Evolutionary conservation across 208 protist species (phyloP).

Genomic region (Trypanosoma boissoni): DNA sequence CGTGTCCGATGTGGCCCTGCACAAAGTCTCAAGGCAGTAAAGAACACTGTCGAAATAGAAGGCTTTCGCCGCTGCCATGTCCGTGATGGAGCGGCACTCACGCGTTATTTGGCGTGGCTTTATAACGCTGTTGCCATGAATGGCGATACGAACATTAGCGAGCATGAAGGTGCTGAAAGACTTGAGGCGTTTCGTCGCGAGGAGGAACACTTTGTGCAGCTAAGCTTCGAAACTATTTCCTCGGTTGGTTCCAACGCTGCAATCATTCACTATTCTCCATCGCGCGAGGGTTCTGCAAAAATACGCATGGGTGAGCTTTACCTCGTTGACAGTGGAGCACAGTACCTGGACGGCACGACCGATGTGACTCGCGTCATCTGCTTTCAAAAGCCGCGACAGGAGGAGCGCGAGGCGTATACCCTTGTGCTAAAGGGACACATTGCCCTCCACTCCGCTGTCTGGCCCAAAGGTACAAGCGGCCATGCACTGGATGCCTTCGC

Average conservation of each 20-base stretch:
- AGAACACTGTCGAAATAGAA: constrained; percentile 90
- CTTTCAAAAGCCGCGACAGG: constrained; percentile 55
- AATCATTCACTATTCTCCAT: constrained; percentile 94
- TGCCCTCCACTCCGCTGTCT: constrained; percentile 73
- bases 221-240: constrained; percentile 94
- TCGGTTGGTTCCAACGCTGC: constrained; percentile 89
- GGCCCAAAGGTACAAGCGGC: constrained; percentile 83
- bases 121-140: constrained; percentile 55
- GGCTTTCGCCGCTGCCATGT: constrained; percentile 92
- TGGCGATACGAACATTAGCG: constrained; percentile 69
- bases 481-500: constrained; percentile 89
- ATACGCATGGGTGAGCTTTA: constrained; percentile 80
- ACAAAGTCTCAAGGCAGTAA: constrained; percentile 87
- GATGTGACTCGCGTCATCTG: constrained; percentile 96
- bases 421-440: constrained; percentile 96
- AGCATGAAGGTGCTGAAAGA: constrained; percentile 76
- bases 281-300: constrained; percentile 49
- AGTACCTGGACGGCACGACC: constrained; percentile 96
- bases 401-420: constrained; percentile 92
- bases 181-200: constrained; percentile 78
- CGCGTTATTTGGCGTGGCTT: constrained; percentile 92
- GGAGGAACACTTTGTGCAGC: constrained; percentile 79
- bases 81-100: constrained; percentile 91
- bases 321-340: constrained; percentile 95
- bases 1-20: constrained; percentile 62